Evolutionary conservation across 2,329 filamentous ascomycete species (phyloP).

Genomic region (Ilyonectria mors-panacis): DNA sequence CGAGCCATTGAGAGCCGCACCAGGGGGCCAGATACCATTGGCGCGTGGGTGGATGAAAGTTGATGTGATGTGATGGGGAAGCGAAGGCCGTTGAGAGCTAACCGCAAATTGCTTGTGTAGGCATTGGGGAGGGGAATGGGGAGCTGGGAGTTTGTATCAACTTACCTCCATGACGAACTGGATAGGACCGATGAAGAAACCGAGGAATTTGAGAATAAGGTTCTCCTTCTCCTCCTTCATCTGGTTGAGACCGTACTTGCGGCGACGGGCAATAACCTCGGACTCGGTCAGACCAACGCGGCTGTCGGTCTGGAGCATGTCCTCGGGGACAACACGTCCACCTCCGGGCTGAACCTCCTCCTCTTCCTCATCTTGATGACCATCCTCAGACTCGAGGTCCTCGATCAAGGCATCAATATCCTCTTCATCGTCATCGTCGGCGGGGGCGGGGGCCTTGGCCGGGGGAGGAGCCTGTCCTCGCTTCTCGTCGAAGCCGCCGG

Average conservation of each 20-base stretch:
- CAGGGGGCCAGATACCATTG: not conserved
- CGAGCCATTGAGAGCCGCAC: slow-evolving; percentile 28
- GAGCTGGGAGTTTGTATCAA: slow-evolving; percentile 32
- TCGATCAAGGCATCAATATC: slow-evolving; percentile 90
- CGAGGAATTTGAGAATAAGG: slow-evolving; percentile 83
- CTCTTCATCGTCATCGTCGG: slow-evolving; percentile 79
- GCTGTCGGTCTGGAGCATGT: slow-evolving; percentile 83
- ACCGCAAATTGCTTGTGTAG: not conserved
- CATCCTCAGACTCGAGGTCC: slow-evolving; percentile 87
- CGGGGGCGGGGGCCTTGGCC: slow-evolving; percentile 59
- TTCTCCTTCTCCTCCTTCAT: slow-evolving; percentile 96
- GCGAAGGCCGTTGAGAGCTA: not conserved
- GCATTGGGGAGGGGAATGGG: not conserved
- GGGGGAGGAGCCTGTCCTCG: slow-evolving; percentile 54
- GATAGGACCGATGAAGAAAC: slow-evolving; percentile 90
- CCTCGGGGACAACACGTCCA: slow-evolving; percentile 77
- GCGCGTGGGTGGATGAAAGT: not conserved
- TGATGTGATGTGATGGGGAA: not conserved
- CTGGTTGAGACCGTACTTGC: slow-evolving; percentile 86
- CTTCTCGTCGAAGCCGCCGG: slow-evolving; percentile 77
- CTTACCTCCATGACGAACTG: slow-evolving; percentile 94
- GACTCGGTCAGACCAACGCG: slow-evolving; percentile 79
- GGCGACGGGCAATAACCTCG: slow-evolving; percentile 75
- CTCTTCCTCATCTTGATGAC: slow-evolving; percentile 75
- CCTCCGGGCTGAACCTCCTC: slow-evolving; percentile 63